Evolutionary conservation across 176 grass and related monocot species (phyloP).

Genomic region (Ampelocalamus luodianensis): DNA sequence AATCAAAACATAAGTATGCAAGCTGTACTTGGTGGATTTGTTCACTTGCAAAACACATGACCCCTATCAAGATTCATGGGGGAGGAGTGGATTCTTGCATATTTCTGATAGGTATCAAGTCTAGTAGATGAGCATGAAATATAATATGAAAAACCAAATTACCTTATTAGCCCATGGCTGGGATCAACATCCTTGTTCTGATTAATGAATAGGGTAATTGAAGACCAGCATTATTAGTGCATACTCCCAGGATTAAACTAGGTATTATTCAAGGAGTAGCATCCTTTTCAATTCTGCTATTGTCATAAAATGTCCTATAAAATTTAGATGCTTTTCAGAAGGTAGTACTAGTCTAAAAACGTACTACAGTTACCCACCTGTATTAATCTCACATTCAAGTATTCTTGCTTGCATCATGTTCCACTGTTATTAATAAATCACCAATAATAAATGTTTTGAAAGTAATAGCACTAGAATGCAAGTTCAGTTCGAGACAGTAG

Average conservation of each 20-base stretch:
- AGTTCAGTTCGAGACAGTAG: background rate
- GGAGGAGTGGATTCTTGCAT: background rate
- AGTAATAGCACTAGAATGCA: slow-evolving; percentile 6
- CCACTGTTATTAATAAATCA: background rate
- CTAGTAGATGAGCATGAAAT: background rate
- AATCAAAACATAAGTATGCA: background rate
- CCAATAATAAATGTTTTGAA: background rate
- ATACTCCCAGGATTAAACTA: background rate
- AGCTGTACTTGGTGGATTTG: background rate
- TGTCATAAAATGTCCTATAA: background rate
- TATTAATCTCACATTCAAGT: slow-evolving; percentile 4
- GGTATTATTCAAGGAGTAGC: background rate
- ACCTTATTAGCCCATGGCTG: background rate
- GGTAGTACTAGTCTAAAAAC: background rate
- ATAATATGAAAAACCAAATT: background rate
- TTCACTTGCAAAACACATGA: slow-evolving; percentile 15
- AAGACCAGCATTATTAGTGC: background rate
- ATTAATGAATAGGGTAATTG: background rate
- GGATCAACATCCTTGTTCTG: slow-evolving; percentile 23
- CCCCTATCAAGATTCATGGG: background rate
- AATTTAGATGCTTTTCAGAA: background rate
- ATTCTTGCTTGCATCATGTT: background rate
- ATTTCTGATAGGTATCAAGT: slow-evolving; percentile 10
- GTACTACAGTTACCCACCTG: background rate
- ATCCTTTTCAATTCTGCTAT: background rate